Base-by-base conservation (phyloP, 352 stramenopile genomes). In the Globisporangium takayamanum region DNA sequence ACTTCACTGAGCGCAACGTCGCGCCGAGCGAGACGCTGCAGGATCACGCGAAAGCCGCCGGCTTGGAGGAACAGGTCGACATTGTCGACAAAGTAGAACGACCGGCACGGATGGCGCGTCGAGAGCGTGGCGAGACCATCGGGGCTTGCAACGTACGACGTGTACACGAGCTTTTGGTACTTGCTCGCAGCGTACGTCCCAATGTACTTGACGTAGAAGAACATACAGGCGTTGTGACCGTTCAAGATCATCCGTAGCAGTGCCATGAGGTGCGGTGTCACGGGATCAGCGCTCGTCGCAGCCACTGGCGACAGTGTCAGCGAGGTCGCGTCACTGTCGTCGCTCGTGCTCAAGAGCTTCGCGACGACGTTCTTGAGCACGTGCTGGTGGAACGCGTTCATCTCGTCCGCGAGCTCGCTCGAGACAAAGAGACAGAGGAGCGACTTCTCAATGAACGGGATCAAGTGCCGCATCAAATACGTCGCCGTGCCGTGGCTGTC, bases 201-300 rank as follows among this genome's bases (percentile, higher is more conserved):
- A 15, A 72, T 74, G 42, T 94, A 91, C 62, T 92, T 92, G 63
- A 86, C 69, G 53, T 95, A 94, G 60, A 91, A 95, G 60, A 79
- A 92, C 73, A 88, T 82, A 49, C 78, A 88, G 33, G 80, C 80
- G 42, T 74, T 76, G 68, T 89, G 78, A 7, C 82, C 86, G 51
- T 89, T 91, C 7, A 92, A 55, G 52, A 95, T 78, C 61, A 95
- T 73, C 16, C 85, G 81, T 22, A 92, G 56, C 25, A 94, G 57
- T 45, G 80, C 81, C 26, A 95, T 59, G 56, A 90, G 68, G 48
- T 69, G 68, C 45, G 76, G 57, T 15, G 78, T 65, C 47, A 74
- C 59, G 41, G 57, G 57, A 1, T 64, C 67, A 3, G 53, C 46
- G 18, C 37, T 65, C 15, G 41, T 8, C 18, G 28, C 26, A 11